Evolutionary conservation across 495 filamentous ascomycete genomes (phyloP).

Genomic region (Penicilliopsis zonata): DNA sequence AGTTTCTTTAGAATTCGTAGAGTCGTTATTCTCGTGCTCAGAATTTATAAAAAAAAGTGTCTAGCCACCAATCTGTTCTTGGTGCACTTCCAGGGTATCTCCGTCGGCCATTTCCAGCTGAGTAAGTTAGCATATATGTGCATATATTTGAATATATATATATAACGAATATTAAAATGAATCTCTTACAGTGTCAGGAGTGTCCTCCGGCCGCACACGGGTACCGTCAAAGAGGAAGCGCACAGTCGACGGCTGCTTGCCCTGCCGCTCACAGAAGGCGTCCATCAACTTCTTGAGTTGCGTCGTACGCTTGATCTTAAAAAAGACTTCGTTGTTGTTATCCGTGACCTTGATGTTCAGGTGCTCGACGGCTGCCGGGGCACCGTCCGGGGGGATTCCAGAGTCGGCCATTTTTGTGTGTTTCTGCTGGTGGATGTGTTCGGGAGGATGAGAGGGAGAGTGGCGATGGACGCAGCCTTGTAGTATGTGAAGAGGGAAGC

Average conservation of each 20-base stretch:
- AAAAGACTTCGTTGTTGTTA: constrained; percentile 99
- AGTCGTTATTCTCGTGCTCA: no score
- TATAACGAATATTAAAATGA: no score
- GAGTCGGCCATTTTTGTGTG: constrained; percentile 34
- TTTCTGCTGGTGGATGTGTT: background rate
- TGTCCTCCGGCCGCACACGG: constrained; percentile 79
- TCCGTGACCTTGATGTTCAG: constrained; percentile 99
- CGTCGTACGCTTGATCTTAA: constrained; percentile 98
- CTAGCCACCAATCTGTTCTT: constrained; percentile 89
- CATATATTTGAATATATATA: no score
- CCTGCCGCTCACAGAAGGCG: constrained; percentile 94
- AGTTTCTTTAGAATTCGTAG: no score
- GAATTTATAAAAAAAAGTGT: no score
- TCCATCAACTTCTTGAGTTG: constrained; percentile 97
- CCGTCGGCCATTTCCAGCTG: constrained; percentile 97
- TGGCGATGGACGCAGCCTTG: no score
- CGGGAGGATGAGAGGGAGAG: constrained; percentile 13
- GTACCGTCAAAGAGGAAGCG: constrained; percentile 94
- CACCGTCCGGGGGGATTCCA: constrained; percentile 28
- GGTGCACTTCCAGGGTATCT: constrained; percentile 94
- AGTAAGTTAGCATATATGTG: background rate
- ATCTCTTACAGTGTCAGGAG: constrained; percentile 80
- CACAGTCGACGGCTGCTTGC: constrained; percentile 72
- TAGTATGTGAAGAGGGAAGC: no score
- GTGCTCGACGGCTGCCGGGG: constrained; percentile 61